Evolutionary conservation across 2,329 filamentous ascomycete genomes (phyloP).

Genomic region (Ascochyta viciae-villosae): DNA sequence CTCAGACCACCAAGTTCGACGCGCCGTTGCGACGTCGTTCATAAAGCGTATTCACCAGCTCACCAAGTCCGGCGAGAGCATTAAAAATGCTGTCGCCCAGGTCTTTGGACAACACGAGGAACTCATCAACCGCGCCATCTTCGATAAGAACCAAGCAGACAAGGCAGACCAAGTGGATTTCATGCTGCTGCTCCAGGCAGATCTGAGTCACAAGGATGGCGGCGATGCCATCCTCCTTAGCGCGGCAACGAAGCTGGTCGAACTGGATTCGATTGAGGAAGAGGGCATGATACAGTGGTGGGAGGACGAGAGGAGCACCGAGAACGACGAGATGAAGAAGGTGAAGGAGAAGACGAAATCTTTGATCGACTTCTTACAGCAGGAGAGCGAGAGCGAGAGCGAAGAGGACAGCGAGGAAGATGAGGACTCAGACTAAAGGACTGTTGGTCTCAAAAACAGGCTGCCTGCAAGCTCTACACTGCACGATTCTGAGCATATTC

Average conservation of each 20-base stretch:
- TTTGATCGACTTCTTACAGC: conserved; percentile 81
- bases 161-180: conserved; percentile 84
- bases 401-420: conserved; percentile 68
- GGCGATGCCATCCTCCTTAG: conserved; percentile 75
- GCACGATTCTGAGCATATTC: neutral
- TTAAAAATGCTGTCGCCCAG: conserved; percentile 52
- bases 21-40: conserved; percentile 84
- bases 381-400: conserved; percentile 73
- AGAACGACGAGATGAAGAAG: conserved; percentile 70
- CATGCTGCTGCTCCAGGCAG: conserved; percentile 79
- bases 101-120: conserved; percentile 62
- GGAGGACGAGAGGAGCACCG: conserved; percentile 73
- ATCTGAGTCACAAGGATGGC: conserved; percentile 70
- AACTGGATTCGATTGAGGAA: conserved; percentile 84
- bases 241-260: conserved; percentile 83
- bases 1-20: conserved; percentile 85
- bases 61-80: conserved; percentile 53
- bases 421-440: conserved; percentile 39
- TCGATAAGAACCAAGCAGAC: conserved; percentile 59
- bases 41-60: conserved; percentile 81
- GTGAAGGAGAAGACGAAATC: conserved; percentile 77
- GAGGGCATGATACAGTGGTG: conserved; percentile 91
- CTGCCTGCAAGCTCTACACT: too few species aligned
- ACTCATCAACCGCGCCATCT: conserved; percentile 65
- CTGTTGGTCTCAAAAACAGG: too few species aligned